Conservation (phyloP, 2,329 filamentous ascomycete genomes). For the Pseudocercospora musae region DNA sequence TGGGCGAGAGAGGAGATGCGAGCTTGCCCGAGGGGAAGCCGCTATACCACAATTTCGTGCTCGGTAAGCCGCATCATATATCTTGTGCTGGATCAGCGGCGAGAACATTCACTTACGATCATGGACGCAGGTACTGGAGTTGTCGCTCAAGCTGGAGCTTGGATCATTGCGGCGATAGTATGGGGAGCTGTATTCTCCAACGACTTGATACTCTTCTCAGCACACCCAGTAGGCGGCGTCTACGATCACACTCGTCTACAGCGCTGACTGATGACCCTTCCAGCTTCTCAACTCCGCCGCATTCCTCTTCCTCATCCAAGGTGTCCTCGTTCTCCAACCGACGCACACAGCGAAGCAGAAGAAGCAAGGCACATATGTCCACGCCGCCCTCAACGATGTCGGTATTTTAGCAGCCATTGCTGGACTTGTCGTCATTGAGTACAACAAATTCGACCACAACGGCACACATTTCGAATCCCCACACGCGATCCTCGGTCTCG, state of each 20-base stretch:
- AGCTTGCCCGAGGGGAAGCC: conserved; percentile 63
- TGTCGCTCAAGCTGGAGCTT: conserved; percentile 72
- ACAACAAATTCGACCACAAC: conserved; percentile 72
- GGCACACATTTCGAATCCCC: conserved; percentile 73
- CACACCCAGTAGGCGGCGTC: conserved; percentile 68
- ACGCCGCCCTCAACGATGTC: conserved; percentile 67
- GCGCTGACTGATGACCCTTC: background rate
- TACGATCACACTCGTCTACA: background rate
- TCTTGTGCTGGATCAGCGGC: background rate
- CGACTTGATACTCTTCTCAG: conserved; percentile 76
- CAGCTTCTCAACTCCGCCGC: conserved; percentile 52
- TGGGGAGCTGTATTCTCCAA: conserved; percentile 73
- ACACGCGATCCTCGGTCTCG: conserved; percentile 79
- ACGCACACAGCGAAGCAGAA: conserved; percentile 77
- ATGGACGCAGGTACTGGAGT: conserved; percentile 66
- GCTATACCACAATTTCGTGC: conserved; percentile 67
- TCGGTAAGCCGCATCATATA: conserved; percentile 56
- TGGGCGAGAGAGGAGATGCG: conserved; percentile 69
- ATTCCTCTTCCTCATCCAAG: conserved; percentile 72
- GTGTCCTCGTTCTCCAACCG: conserved; percentile 81
- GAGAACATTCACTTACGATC: background rate
- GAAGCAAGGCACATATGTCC: conserved; percentile 57
- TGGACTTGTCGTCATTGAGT: conserved; percentile 69
- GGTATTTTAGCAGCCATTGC: conserved; percentile 60
- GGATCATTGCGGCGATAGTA: conserved; percentile 71